These are phyloP conservation scores for Aspergillus jensenii DNA, from an alignment of 2,329 filamentous ascomycete genomes.

Conservation along the genomic window DNA sequence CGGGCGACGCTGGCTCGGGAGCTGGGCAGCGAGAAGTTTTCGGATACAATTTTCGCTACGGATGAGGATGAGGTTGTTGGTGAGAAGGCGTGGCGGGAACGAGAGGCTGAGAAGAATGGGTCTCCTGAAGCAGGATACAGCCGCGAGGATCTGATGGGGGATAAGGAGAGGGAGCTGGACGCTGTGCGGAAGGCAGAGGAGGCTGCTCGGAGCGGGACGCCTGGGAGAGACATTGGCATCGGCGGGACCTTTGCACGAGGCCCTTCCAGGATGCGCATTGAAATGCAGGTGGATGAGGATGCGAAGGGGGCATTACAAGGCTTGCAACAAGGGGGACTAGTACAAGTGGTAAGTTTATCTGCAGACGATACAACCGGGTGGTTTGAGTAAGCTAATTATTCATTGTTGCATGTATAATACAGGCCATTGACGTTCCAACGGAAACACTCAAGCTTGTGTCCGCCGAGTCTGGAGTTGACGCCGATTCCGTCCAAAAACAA, in stretches of 20 bases:
- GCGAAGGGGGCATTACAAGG: constrained; percentile 52
- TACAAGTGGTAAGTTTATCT: constrained; percentile 49
- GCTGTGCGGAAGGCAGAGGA: constrained; percentile 61
- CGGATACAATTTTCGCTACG: constrained; percentile 59
- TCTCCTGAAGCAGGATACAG: constrained; percentile 23
- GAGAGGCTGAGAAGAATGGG: constrained; percentile 47
- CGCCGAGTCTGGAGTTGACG: constrained; percentile 42
- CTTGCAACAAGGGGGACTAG: constrained; percentile 41
- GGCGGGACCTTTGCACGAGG: constrained; percentile 37
- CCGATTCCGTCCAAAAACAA: constrained; percentile 44
- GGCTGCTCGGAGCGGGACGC: constrained; percentile 55
- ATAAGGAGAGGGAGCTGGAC: constrained; percentile 59
- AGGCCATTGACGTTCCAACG: constrained; percentile 43
- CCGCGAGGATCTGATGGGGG: constrained; percentile 57
- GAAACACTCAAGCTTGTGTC: constrained; percentile 58
- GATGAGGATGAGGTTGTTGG: constrained; percentile 57
- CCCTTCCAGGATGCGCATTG: constrained; percentile 44
- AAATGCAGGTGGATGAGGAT: constrained; percentile 54
- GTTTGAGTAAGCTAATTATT: constrained; percentile 22
- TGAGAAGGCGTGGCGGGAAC: constrained; percentile 54
- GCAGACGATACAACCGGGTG: background rate
- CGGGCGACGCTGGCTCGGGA: constrained; percentile 60
- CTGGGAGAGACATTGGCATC: constrained; percentile 48
- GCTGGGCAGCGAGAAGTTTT: constrained; percentile 62
- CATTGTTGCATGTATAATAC: constrained; percentile 17